These are phyloP conservation scores for Diaporthe citri DNA, from an alignment of 2,329 filamentous ascomycete species.

Conservation along the genomic window DNA sequence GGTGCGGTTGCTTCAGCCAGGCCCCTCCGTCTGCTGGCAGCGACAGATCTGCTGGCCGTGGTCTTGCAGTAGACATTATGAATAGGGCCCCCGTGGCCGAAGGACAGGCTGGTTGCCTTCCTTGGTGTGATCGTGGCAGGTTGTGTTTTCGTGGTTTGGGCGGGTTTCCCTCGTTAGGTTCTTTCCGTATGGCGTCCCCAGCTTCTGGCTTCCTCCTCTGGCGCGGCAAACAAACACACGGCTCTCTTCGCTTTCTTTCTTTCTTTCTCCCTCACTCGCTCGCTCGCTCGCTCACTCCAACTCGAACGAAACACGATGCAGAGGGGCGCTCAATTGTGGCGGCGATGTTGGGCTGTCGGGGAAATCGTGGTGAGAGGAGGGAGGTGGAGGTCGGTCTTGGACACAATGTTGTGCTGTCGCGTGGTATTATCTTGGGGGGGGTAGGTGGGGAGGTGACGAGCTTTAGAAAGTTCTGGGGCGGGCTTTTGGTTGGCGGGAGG, in stretches of 20 bases:
- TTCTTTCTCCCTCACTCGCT: background rate
- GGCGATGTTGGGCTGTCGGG: background rate
- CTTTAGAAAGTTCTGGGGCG: slow-evolving; percentile 19
- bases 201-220: slow-evolving; percentile 1
- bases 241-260: background rate
- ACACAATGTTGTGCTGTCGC: slow-evolving; percentile 12
- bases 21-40: slow-evolving; percentile 27
- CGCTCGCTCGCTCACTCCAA: background rate
- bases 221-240: slow-evolving; percentile 20
- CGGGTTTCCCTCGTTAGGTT: background rate
- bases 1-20: slow-evolving; percentile 24
- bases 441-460: slow-evolving; percentile 12
- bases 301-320: background rate
- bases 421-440: slow-evolving; percentile 25
- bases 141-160: background rate
- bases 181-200: background rate
- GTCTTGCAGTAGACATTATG: slow-evolving; percentile 34
- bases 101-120: background rate
- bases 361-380: background rate
- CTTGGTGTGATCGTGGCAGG: background rate
- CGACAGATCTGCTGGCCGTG: slow-evolving; percentile 26
- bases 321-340: background rate
- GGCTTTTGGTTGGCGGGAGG: slow-evolving; percentile 9
- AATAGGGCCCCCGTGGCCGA: background rate
- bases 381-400: background rate